phyloP scores from a whole-genome alignment of 2,329 filamentous ascomycete species.

The Pyrenophora graminea region DNA sequence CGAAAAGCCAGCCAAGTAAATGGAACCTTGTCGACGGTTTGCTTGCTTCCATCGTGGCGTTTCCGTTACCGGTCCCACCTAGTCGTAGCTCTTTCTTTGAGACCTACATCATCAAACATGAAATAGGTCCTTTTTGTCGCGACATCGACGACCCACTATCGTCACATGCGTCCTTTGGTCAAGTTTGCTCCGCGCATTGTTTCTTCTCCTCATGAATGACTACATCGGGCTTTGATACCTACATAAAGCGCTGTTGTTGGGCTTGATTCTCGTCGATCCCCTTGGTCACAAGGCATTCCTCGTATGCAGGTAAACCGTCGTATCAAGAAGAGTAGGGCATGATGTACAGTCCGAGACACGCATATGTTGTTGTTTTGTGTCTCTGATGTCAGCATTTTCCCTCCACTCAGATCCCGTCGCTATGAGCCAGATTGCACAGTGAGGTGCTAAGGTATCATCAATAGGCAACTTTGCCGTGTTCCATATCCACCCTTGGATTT shows the following conservation, averaged over 20 bases:
- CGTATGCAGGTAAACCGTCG: too few species aligned
- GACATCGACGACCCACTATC: slow-evolving; percentile 4
- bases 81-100: slow-evolving; percentile 3
- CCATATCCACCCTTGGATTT: background rate
- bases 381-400: too few species aligned
- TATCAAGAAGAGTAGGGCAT: too few species aligned
- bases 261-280: too few species aligned
- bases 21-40: slow-evolving; percentile 2
- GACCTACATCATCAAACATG: background rate
- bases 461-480: background rate
- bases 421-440: background rate
- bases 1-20: background rate
- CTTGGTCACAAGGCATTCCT: too few species aligned
- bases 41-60: slow-evolving; percentile 13
- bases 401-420: too few species aligned
- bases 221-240: background rate
- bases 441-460: background rate
- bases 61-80: slow-evolving; percentile 23
- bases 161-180: slow-evolving; percentile 11
- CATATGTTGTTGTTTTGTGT: too few species aligned
- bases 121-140: slow-evolving; percentile 12
- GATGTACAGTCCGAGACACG: too few species aligned
- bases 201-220: too few species aligned
- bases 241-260: too few species aligned
- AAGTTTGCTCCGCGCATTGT: background rate